Percentiles rank a stretch among this genome's conserved stretches.
Conservation (phyloP, 2,329 filamentous ascomycete genomes). For the Fusarium luffae region DNA sequence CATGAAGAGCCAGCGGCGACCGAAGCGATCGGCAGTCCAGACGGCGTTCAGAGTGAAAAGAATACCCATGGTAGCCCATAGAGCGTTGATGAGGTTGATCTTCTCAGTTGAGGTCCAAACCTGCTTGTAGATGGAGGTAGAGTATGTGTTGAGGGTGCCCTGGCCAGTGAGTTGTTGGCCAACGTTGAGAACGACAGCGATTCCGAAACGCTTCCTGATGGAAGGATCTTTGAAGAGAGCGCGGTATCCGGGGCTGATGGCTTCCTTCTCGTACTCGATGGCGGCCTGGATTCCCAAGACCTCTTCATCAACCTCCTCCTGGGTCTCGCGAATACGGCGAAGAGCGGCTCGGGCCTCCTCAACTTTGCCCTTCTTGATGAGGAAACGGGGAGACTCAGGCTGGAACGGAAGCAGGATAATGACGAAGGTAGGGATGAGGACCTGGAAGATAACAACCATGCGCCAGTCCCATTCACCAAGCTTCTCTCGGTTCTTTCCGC, state of each 20-base stretch:
- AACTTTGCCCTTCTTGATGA: conserved; percentile 69
- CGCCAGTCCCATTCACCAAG: conserved; percentile 80
- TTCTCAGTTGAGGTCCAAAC: conserved; percentile 68
- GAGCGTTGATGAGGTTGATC: conserved; percentile 78
- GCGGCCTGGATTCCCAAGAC: conserved; percentile 73
- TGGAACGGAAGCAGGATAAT: conserved; percentile 71
- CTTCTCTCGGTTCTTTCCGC: conserved; percentile 62
- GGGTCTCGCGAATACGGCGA: conserved; percentile 69
- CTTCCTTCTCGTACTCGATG: conserved; percentile 77
- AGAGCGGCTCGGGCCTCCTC: conserved; percentile 70
- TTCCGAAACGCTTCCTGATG: conserved; percentile 71
- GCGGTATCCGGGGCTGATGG: conserved; percentile 69
- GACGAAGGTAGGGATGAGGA: conserved; percentile 73
- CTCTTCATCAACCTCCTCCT: conserved; percentile 75
- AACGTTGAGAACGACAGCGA: conserved; percentile 75
- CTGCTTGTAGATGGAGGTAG: conserved; percentile 78
- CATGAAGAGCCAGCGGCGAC: conserved; percentile 76
- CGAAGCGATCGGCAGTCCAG: conserved; percentile 79
- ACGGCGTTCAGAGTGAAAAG: conserved; percentile 78
- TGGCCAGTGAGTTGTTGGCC: conserved; percentile 79
- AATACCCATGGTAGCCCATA: conserved; percentile 79
- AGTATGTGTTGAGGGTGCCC: conserved; percentile 78
- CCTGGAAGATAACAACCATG: conserved; percentile 78
- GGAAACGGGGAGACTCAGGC: conserved; percentile 76
- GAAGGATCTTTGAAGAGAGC: conserved; percentile 78